A percentile compares a stretch with the other conserved stretches of the same genome.
These are phyloP conservation scores for Puccinia novopanici DNA, from an alignment of 1,284 basidiomycete species.

Conservation along the genomic window DNA sequence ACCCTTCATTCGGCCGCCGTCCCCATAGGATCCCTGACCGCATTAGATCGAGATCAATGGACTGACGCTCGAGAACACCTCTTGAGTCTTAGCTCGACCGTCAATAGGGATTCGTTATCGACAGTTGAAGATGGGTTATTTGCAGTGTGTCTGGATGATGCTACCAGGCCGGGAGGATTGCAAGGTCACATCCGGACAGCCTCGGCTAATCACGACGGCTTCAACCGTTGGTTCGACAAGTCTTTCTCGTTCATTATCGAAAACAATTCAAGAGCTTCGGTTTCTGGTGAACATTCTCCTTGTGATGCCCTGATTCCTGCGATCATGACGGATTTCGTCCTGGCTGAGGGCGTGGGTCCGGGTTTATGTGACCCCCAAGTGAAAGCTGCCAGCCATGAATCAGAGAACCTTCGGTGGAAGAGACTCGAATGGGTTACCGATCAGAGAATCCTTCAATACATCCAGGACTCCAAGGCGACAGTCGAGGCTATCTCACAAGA, in stretches of 20 bases:
- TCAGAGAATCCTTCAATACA: slow-evolving; percentile 66
- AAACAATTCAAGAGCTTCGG: slow-evolving; percentile 78
- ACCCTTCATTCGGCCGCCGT: slow-evolving; percentile 56
- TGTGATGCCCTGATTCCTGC: slow-evolving; percentile 89
- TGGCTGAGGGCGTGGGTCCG: slow-evolving; percentile 63
- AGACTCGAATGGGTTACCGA: slow-evolving; percentile 78
- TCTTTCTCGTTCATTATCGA: slow-evolving; percentile 80
- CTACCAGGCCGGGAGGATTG: slow-evolving; percentile 61
- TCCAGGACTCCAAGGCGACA: slow-evolving; percentile 66
- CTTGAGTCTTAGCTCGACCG: slow-evolving; percentile 66
- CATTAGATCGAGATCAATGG: slow-evolving; percentile 58
- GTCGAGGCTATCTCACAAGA: slow-evolving; percentile 71
- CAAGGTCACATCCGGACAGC: slow-evolving; percentile 78
- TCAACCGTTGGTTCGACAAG: slow-evolving; percentile 94
- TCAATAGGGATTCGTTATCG: slow-evolving; percentile 67
- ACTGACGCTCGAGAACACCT: slow-evolving; percentile 66
- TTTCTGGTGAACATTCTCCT: slow-evolving; percentile 88
- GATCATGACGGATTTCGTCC: slow-evolving; percentile 81
- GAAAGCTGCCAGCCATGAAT: slow-evolving; percentile 45
- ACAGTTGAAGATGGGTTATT: slow-evolving; percentile 76
- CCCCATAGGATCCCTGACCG: slow-evolving; percentile 57
- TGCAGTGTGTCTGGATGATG: slow-evolving; percentile 66
- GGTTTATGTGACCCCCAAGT: slow-evolving; percentile 38
- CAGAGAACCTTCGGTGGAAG: slow-evolving; percentile 63
- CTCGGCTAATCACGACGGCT: slow-evolving; percentile 69